Evolutionary conservation across 768 basidiomycete species (phyloP).

Genomic region (Suillus cothurnatus): DNA sequence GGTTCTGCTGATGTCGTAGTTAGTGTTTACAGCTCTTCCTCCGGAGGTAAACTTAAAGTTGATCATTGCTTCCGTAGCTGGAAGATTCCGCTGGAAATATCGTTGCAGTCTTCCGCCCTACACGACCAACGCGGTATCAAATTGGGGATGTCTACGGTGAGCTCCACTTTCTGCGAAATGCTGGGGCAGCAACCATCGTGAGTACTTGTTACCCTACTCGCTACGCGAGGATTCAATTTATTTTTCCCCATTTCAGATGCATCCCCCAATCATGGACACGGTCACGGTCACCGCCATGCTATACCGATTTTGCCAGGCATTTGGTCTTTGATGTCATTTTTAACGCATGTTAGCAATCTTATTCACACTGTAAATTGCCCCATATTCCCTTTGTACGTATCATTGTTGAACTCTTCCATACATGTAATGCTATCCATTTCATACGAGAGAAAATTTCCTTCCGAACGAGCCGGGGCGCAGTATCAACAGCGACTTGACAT

Average conservation of each 20-base stretch:
- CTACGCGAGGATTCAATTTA: constrained; percentile 25
- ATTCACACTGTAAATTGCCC: constrained; percentile 35
- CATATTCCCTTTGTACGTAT: constrained; percentile 33
- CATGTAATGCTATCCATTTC: constrained; percentile 34
- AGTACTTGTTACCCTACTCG: constrained; percentile 22
- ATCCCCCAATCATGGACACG: constrained; percentile 88
- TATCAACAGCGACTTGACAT: constrained; percentile 19
- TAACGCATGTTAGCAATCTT: constrained; percentile 18
- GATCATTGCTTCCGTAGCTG: constrained; percentile 47
- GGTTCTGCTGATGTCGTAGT: constrained; percentile 63
- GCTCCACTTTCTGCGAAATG: constrained; percentile 77
- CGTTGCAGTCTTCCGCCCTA: constrained; percentile 81
- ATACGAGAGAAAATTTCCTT: constrained; percentile 27
- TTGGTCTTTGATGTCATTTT: constrained; percentile 42
- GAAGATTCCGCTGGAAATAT: constrained; percentile 68
- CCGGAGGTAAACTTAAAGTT: constrained; percentile 3
- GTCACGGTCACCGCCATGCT: constrained; percentile 86
- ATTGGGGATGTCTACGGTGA: constrained; percentile 88
- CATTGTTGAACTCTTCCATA: constrained; percentile 27
- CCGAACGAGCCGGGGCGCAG: constrained; percentile 23
- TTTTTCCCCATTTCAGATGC: constrained; percentile 53
- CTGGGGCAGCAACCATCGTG: constrained; percentile 83
- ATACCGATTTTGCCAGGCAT: constrained; percentile 71
- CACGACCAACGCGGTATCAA: constrained; percentile 77
- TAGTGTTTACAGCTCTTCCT: constrained; percentile 28